Evolutionary conservation across 768 basidiomycete genomes (phyloP).

Genomic region (Pleurotus tuber-regium): DNA sequence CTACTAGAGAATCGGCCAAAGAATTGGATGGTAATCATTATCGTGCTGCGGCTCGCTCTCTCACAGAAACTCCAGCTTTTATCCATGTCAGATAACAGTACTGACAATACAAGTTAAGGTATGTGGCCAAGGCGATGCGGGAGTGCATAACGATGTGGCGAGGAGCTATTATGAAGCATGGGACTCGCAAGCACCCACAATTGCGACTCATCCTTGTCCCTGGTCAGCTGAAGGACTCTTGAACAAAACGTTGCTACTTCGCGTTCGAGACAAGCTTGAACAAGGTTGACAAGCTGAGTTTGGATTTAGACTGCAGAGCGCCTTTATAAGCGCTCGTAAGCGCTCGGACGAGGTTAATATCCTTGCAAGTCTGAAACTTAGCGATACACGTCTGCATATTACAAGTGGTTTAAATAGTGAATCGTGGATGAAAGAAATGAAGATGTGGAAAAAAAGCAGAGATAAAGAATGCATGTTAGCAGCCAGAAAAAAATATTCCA

Average conservation of each 20-base stretch:
- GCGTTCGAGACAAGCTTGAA: too few species aligned
- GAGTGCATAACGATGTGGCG: too few species aligned
- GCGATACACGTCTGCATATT: slow-evolving; percentile 2
- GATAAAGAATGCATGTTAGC: neutral
- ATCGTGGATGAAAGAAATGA: neutral
- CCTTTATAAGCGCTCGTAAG: too few species aligned
- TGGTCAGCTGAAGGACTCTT: too few species aligned
- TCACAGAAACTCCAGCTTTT: neutral
- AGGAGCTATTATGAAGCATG: too few species aligned
- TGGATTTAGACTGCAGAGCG: too few species aligned
- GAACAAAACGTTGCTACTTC: too few species aligned
- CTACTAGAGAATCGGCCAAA: neutral
- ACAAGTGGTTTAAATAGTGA: slow-evolving; percentile 2
- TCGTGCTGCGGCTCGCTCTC: neutral
- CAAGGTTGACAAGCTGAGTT: too few species aligned
- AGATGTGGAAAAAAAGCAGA: neutral
- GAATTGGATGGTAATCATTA: neutral
- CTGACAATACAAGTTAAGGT: neutral
- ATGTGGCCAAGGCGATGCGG: neutral
- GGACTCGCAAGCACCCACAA: too few species aligned
- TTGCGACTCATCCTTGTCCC: neutral
- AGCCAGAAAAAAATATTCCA: neutral
- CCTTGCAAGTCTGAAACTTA: slow-evolving; percentile 1
- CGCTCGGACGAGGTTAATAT: too few species aligned
- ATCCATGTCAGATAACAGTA: neutral